Evolutionary conservation across 78 protist species (phyloP).

Genomic region (Tieghemostelium lacteum): DNA sequence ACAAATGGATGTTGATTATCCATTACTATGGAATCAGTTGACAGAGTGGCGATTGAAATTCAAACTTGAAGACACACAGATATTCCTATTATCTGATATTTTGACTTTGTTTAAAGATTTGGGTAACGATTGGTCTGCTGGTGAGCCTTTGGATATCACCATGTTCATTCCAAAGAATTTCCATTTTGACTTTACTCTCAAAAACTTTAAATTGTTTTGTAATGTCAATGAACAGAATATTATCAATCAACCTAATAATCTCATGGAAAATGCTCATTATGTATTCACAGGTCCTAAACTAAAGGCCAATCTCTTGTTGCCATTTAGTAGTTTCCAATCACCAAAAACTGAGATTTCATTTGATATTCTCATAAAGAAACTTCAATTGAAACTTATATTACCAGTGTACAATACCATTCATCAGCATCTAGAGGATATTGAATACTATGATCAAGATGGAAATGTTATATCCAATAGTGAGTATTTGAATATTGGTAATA

Average conservation of each 20-base stretch:
- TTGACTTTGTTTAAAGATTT: constrained; percentile 53
- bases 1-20: constrained; percentile 26
- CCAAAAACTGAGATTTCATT: constrained; percentile 54
- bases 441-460: neutral
- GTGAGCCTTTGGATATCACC: constrained; percentile 67
- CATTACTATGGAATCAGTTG: constrained; percentile 71
- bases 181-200: constrained; percentile 17
- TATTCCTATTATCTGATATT: constrained; percentile 53
- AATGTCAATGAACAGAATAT: constrained; percentile 80
- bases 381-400: constrained; percentile 35
- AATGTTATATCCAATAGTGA: neutral
- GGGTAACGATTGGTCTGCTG: constrained; percentile 77
- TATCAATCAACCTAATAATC: constrained; percentile 63
- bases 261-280: constrained; percentile 71
- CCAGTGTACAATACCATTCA: constrained; percentile 70
- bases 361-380: constrained; percentile 6
- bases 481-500: neutral
- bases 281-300: constrained; percentile 54
- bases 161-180: constrained; percentile 58
- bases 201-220: constrained; percentile 40
- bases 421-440: constrained; percentile 72
- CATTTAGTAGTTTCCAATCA: constrained; percentile 60
- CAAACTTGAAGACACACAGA: constrained; percentile 37
- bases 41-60: constrained; percentile 43
- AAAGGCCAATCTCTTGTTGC: constrained; percentile 32